Percentiles rank a stretch among this genome's conserved stretches.
Evolutionary conservation across 495 filamentous ascomycete genomes (phyloP).

Genomic region (Penicillium crystallinum): DNA sequence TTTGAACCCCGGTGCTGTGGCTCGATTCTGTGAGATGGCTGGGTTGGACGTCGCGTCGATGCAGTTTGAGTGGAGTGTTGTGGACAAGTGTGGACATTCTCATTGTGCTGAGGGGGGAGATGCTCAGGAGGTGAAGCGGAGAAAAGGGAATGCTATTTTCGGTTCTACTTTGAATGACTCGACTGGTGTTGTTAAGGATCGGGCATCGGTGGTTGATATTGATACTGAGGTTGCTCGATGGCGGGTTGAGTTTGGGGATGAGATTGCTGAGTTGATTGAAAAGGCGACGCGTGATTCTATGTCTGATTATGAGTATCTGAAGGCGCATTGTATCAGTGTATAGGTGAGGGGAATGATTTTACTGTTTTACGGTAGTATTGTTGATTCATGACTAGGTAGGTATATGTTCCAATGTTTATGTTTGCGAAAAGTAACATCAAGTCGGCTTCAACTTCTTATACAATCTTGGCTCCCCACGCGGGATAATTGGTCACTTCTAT

Average conservation of each 20-base stretch:
- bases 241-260: slow-evolving; percentile 14
- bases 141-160: slow-evolving; percentile 18
- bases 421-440: too few relatives aligned
- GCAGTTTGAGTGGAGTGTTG: slow-evolving; percentile 34
- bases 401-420: too few relatives aligned
- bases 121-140: background rate
- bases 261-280: slow-evolving; percentile 24
- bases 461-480: too few relatives aligned
- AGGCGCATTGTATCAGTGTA: slow-evolving; percentile 19
- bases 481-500: too few relatives aligned
- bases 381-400: too few relatives aligned
- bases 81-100: slow-evolving; percentile 1
- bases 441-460: too few relatives aligned
- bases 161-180: slow-evolving; percentile 29
- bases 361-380: too few relatives aligned
- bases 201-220: slow-evolving; percentile 34
- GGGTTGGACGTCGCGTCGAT: slow-evolving; percentile 31
- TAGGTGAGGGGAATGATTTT: background rate
- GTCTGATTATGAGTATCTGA: slow-evolving; percentile 46
- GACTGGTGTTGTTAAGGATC: slow-evolving; percentile 31
- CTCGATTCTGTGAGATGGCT: slow-evolving; percentile 24
- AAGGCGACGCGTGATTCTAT: slow-evolving; percentile 34
- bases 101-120: background rate
- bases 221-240: slow-evolving; percentile 27
- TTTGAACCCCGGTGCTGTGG: slow-evolving; percentile 24